These are phyloP conservation scores for Gastrolobium bilobum DNA, from an alignment of 306 rosid species.

Conservation along the genomic window DNA sequence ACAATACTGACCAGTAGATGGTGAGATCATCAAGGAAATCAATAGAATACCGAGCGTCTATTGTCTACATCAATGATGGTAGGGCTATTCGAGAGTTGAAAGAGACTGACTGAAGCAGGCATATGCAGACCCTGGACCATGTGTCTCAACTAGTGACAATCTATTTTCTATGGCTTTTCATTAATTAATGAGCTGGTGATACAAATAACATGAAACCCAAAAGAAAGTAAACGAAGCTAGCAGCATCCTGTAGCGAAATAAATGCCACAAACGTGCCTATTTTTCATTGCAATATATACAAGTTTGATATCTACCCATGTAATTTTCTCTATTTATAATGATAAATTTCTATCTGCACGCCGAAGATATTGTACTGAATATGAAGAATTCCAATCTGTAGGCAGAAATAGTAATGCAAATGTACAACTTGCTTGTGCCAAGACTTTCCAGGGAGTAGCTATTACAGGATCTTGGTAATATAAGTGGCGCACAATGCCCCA, in stretches of 20 bases:
- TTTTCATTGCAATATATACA: conserved; percentile 48
- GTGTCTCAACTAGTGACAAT: conserved; percentile 15
- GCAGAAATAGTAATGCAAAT: conserved; percentile 23
- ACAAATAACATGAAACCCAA: conserved; percentile 31
- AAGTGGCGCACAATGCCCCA: conserved; percentile 33
- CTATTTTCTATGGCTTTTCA: conserved; percentile 6
- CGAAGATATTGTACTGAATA: conserved; percentile 29
- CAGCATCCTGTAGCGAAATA: conserved; percentile 10
- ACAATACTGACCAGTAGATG: background rate
- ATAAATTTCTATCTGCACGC: conserved; percentile 48
- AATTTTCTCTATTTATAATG: conserved; percentile 38
- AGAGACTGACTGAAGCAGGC: background rate
- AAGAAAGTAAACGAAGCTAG: background rate
- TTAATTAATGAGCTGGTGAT: background rate
- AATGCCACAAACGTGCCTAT: background rate
- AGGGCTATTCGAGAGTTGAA: background rate
- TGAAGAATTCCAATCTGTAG: conserved; percentile 35
- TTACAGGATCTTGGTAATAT: conserved; percentile 12
- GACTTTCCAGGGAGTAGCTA: conserved; percentile 35
- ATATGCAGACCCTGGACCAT: background rate
- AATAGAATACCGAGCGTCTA: background rate
- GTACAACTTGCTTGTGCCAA: conserved; percentile 40
- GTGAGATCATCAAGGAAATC: background rate
- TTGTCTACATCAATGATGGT: background rate
- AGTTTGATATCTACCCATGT: conserved; percentile 36